Percentiles rank a stretch among this genome's conserved stretches.
These are phyloP conservation scores for Phialophora macrospora DNA, from an alignment of 2,329 filamentous ascomycete genomes.

Conservation along the genomic window DNA sequence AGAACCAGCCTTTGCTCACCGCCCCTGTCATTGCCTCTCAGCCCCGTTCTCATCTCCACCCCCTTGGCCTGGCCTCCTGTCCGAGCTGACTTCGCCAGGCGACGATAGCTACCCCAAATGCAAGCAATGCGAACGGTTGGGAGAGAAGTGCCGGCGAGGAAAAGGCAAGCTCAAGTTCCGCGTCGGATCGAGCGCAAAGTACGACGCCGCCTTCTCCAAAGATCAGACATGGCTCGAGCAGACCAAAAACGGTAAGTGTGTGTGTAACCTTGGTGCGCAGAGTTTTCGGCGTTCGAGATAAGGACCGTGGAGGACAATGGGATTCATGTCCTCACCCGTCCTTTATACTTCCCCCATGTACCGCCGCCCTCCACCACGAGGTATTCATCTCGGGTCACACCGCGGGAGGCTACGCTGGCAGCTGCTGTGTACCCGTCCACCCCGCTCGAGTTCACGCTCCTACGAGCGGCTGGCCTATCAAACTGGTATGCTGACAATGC, in stretches of 20 bases:
- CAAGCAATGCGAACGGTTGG: slow-evolving; percentile 38
- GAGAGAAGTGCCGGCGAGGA: slow-evolving; percentile 34
- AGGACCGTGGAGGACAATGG: neutral
- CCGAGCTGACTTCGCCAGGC: slow-evolving; percentile 35
- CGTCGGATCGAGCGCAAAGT: slow-evolving; percentile 38
- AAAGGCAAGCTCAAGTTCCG: slow-evolving; percentile 39
- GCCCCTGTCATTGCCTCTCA: slow-evolving; percentile 1
- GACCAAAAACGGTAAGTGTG: slow-evolving; percentile 39
- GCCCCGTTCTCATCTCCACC: slow-evolving; percentile 3
- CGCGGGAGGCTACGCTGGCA: slow-evolving; percentile 15
- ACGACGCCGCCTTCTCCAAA: slow-evolving; percentile 38
- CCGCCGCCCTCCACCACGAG: slow-evolving; percentile 1
- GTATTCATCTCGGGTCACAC: slow-evolving; percentile 22
- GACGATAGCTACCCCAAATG: slow-evolving; percentile 38
- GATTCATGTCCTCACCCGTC: slow-evolving; percentile 18
- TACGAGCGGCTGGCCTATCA: slow-evolving; percentile 18
- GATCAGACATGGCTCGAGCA: slow-evolving; percentile 39
- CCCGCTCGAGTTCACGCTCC: slow-evolving; percentile 6
- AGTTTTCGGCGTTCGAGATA: slow-evolving; percentile 1
- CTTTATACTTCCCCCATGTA: slow-evolving; percentile 21
- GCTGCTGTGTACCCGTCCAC: slow-evolving; percentile 18
- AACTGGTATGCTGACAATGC: slow-evolving; percentile 15
- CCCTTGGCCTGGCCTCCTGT: neutral
- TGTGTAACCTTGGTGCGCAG: slow-evolving; percentile 26
- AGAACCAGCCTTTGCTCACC: slow-evolving; percentile 15